Conservation (phyloP, 164 flowering plant species). For the Litsea cubeba region DNA sequence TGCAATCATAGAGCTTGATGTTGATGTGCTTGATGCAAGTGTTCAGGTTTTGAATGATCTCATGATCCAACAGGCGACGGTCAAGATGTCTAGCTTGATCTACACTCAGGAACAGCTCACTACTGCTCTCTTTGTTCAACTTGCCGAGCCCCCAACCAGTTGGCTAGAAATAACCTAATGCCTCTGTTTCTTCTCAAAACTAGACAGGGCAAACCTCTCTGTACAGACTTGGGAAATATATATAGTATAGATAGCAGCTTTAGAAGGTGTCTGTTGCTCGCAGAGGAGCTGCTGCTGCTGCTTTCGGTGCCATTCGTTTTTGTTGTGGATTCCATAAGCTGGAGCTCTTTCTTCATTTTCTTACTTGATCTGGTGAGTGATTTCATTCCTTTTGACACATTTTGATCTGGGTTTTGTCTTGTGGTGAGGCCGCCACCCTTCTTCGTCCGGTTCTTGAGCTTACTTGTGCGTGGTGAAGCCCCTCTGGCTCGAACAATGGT, state of each 20-base stretch:
- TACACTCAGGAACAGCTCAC: slow-evolving; percentile 78
- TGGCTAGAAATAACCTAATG: slow-evolving; percentile 11
- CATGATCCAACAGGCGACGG: slow-evolving; percentile 92
- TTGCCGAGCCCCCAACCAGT: slow-evolving; percentile 26
- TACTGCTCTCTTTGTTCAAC: slow-evolving; percentile 40
- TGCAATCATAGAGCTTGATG: slow-evolving; percentile 75
- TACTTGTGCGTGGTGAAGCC: slow-evolving; percentile 48
- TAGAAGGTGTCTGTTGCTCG: neutral
- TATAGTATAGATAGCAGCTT: neutral
- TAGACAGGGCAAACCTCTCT: neutral
- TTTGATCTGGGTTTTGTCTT: slow-evolving; percentile 20
- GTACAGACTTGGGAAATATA: neutral
- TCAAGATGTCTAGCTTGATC: slow-evolving; percentile 60
- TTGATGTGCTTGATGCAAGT: slow-evolving; percentile 80
- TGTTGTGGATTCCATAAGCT: slow-evolving; percentile 7
- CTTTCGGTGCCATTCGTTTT: slow-evolving; percentile 28
- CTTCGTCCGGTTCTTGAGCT: slow-evolving; percentile 54
- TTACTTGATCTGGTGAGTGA: slow-evolving; percentile 52
- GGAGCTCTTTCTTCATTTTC: slow-evolving; percentile 32
- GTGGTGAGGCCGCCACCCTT: slow-evolving; percentile 19
- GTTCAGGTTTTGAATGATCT: slow-evolving; percentile 86
- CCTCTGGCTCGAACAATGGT: slow-evolving; percentile 20
- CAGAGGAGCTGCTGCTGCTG: slow-evolving; percentile 1
- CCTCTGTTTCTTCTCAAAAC: slow-evolving; percentile 10
- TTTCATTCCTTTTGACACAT: neutral